Percentiles rank a stretch among this genome's conserved stretches.
Evolutionary conservation across 805 yeast species (phyloP).

Genomic region (Hyphopichia homilentoma): DNA sequence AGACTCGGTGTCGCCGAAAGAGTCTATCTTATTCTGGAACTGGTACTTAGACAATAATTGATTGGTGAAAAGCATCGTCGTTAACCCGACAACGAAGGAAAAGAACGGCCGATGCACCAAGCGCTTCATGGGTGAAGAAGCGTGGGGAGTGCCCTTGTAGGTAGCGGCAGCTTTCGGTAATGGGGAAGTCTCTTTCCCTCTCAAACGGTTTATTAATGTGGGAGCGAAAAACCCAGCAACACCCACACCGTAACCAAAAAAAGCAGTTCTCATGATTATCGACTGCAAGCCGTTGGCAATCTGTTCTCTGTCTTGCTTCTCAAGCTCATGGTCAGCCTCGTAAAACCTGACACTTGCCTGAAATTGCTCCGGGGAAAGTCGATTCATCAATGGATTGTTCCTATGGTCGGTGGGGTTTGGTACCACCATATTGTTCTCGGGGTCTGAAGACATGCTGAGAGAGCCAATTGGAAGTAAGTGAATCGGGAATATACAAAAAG

Average conservation of each 20-base stretch:
- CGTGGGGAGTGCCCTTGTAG: slow-evolving; percentile 1
- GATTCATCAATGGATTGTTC: slow-evolving; percentile 23
- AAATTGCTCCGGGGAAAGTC: slow-evolving; percentile 31
- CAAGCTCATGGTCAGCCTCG: slow-evolving; percentile 36
- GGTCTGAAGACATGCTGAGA: no score
- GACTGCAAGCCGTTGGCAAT: slow-evolving; percentile 27
- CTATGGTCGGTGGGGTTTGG: no score
- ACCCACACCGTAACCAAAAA: slow-evolving; percentile 24
- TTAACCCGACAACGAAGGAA: slow-evolving; percentile 29
- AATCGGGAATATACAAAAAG: no score
- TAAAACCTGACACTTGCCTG: slow-evolving; percentile 36
- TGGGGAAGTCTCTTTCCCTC: not conserved
- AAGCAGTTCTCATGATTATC: slow-evolving; percentile 19
- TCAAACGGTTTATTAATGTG: slow-evolving; percentile 19
- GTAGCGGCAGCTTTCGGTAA: slow-evolving; percentile 1
- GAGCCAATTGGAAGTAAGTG: no score
- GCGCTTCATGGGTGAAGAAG: slow-evolving; percentile 2
- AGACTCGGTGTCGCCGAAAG: slow-evolving; percentile 11
- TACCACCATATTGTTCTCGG: no score
- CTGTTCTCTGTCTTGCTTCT: slow-evolving; percentile 25
- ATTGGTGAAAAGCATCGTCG: slow-evolving; percentile 20
- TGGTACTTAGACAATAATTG: slow-evolving; percentile 20
- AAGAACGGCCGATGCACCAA: slow-evolving; percentile 28
- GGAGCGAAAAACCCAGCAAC: slow-evolving; percentile 27
- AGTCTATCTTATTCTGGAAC: slow-evolving; percentile 16